These are phyloP conservation scores for Sophora flavescens DNA, from an alignment of 306 rosid species.

Conservation along the genomic window DNA sequence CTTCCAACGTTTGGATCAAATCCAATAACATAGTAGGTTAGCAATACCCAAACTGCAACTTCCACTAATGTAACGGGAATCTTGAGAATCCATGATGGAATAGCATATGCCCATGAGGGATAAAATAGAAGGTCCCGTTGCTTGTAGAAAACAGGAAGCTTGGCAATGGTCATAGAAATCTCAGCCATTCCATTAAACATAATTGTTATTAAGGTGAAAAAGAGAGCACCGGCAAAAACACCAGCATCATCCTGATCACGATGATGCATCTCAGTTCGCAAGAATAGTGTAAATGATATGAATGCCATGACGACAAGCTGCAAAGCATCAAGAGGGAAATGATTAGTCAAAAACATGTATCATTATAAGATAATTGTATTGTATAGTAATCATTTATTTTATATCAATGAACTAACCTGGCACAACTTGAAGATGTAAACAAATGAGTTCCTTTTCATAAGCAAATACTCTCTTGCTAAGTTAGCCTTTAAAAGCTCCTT, in stretches of 20 bases:
- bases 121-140: conserved; percentile 69
- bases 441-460: conserved; percentile 64
- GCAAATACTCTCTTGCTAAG: conserved; percentile 61
- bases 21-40: conserved; percentile 71
- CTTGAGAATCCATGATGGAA: conserved; percentile 67
- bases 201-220: conserved; percentile 50
- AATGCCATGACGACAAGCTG: conserved; percentile 66
- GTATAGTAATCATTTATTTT: no score
- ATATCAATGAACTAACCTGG: conserved; percentile 37
- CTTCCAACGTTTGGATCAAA: conserved; percentile 63
- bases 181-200: conserved; percentile 73
- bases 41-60: conserved; percentile 61
- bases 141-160: conserved; percentile 76
- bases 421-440: conserved; percentile 57
- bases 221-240: conserved; percentile 63
- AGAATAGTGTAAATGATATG: conserved; percentile 63
- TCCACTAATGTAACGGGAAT: conserved; percentile 61
- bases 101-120: conserved; percentile 72
- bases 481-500: conserved; percentile 62
- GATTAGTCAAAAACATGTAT: conserved; percentile 10
- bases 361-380: not conserved
- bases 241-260: conserved; percentile 56
- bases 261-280: conserved; percentile 77
- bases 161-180: conserved; percentile 58
- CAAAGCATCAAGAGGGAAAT: conserved; percentile 28